These are phyloP conservation scores for Geosmithia flava DNA, from an alignment of 2,329 filamentous ascomycete genomes.

Conservation along the genomic window DNA sequence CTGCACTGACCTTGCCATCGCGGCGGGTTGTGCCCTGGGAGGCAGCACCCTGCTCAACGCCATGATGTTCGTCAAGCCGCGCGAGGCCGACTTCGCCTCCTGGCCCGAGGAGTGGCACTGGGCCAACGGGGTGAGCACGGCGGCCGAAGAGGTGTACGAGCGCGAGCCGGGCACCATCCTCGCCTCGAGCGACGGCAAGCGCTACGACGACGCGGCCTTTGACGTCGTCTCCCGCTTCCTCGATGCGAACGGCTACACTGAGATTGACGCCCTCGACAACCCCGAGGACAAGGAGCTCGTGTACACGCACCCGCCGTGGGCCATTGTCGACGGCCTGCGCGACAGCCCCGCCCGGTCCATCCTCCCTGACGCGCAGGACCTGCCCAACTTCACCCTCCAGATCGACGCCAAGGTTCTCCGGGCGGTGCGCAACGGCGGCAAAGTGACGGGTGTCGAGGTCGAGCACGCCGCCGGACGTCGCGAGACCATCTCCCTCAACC, in stretches of 20 bases:
- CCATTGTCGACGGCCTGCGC: constrained; percentile 51
- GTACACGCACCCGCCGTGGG: constrained; percentile 53
- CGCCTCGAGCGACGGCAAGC: constrained; percentile 52
- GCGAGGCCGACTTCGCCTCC: constrained; percentile 54
- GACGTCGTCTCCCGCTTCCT: constrained; percentile 48
- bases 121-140: constrained; percentile 35
- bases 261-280: constrained; percentile 45
- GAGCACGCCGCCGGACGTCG: constrained; percentile 34
- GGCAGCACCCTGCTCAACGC: constrained; percentile 54
- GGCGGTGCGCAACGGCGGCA: constrained; percentile 49
- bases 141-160: constrained; percentile 53
- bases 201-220: constrained; percentile 55
- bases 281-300: constrained; percentile 52
- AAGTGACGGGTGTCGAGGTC: constrained; percentile 54
- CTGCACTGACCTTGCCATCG: constrained; percentile 8
- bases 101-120: constrained; percentile 58
- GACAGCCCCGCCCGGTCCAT: constrained; percentile 60
- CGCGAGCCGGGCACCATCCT: constrained; percentile 31
- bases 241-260: constrained; percentile 45
- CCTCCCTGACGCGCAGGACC: constrained; percentile 44
- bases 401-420: constrained; percentile 51
- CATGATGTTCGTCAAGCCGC: constrained; percentile 55
- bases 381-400: constrained; percentile 53
- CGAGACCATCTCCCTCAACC: constrained; percentile 49
- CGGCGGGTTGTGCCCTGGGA: constrained; percentile 52